A percentile compares a stretch with the other conserved stretches of the same genome.
phyloP scores from a whole-genome alignment of 1,284 basidiomycete species.

The Cryptococcus amylolentus region DNA sequence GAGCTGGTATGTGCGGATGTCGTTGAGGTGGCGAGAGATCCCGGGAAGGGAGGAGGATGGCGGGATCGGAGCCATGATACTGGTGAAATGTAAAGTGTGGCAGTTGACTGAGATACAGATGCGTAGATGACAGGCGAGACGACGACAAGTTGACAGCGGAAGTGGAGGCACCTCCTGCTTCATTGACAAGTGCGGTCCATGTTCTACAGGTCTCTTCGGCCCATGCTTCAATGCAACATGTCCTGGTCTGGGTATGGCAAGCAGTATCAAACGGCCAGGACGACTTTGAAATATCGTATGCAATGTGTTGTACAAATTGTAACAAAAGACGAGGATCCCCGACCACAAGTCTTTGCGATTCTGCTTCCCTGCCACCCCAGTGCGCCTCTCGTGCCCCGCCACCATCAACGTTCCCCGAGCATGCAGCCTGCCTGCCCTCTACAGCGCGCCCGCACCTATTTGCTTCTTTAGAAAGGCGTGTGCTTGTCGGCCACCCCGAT shows the following conservation, averaged over 20 bases:
- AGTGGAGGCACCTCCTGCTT: background rate
- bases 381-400: background rate
- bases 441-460: background rate
- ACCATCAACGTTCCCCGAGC: background rate
- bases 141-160: background rate
- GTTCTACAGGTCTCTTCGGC: background rate
- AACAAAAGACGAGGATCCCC: background rate
- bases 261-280: no score
- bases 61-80: background rate
- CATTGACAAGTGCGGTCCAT: background rate
- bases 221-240: no score
- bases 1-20: conserved; percentile 67
- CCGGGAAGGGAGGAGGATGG: conserved; percentile 1
- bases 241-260: no score
- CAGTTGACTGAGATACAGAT: background rate
- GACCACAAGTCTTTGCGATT: background rate
- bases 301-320: conserved; percentile 9
- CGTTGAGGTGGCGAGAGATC: conserved; percentile 57
- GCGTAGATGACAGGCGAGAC: background rate
- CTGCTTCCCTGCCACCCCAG: background rate
- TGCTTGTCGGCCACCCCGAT: conserved; percentile 1
- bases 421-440: background rate
- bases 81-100: background rate
- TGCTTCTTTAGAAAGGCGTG: background rate
- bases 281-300: conserved; percentile 5